Evolutionary conservation across 352 stramenopile species (phyloP), one percentile per base, ranked within the genome.

Genomic region (Hyaloperonospora arabidopsidis): DNA sequence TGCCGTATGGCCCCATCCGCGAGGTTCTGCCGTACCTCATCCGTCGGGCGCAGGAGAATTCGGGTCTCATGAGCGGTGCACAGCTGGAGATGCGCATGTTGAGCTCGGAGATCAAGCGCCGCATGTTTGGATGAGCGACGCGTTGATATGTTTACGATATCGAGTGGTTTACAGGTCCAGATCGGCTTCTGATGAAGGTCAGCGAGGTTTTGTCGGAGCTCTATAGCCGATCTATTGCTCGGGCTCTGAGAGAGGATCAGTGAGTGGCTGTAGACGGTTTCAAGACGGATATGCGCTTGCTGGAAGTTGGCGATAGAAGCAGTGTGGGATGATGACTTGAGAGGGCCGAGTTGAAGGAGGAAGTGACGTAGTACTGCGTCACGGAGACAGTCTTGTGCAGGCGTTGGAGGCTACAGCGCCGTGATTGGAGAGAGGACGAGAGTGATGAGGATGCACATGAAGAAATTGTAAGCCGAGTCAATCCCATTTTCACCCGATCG

Each of bases 21-120:
- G 87, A 98, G 64, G 95, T 98, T 25, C 82, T 99, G 59, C 96
- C 97, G 19, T 99, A 99, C 69, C 74, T 99, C 3, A 85, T 98
- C 47, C 89, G 97, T 21, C 87, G 97, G 46, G 95, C 95, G 4
- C 86, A 98, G 61, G 97, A 99, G 63, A 99, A 99, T 76, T 90
- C 78, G 63, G 87, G 79, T 3, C 63, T 97, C 43, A 88, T 97
- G 72, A 90, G 76, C 49, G 89, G 80, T 17, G 78, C 82, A 11
- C 70, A 67, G 23, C 79, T 89, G 67, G 82, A 93, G 58, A 84
- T 90, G 68, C 40, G 51, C 35, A 71, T 93, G 52, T 59, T 93
- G 52, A 63, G 70, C 43, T 69, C 76, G 41, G 82, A 93, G 61
- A 73, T 93, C 29, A 65, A 76, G 61, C 82, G 82, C 34, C 79